A percentile compares a stretch with the other conserved stretches of the same genome.
Conservation (phyloP, 129 eudicot genomes). For the Flaveria ramosissima region DNA sequence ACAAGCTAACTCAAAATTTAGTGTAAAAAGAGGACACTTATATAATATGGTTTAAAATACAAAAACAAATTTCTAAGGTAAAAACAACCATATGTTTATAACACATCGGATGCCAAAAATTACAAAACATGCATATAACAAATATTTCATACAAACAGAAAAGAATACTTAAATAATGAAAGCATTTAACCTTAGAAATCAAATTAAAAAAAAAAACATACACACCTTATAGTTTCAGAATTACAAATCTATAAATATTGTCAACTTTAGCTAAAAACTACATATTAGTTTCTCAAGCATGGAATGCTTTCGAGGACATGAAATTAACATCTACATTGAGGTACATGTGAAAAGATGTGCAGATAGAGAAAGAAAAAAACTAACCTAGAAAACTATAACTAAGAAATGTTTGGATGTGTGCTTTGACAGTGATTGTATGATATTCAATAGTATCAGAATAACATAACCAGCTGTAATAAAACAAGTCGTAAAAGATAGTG, state of each 20-base stretch:
- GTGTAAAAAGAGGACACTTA: background rate
- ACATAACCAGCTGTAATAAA: background rate
- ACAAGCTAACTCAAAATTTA: background rate
- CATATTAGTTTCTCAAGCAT: background rate
- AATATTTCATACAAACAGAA: slow-evolving; percentile 1
- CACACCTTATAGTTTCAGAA: too few relatives aligned
- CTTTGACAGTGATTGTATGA: background rate
- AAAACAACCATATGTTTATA: slow-evolving; percentile 9
- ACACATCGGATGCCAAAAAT: background rate
- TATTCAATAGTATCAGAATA: background rate
- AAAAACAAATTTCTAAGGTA: background rate
- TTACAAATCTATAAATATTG: background rate
- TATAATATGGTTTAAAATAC: background rate
- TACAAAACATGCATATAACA: background rate
- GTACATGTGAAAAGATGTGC: background rate
- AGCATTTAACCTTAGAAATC: background rate
- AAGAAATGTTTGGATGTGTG: background rate
- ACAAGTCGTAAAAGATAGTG: background rate
- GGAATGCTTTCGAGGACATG: slow-evolving; percentile 1
- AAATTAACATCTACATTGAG: background rate
- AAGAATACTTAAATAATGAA: background rate
- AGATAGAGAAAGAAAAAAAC: background rate
- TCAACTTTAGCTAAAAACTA: slow-evolving; percentile 7
- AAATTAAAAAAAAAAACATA: too few relatives aligned
- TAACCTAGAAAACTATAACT: background rate